A percentile compares a stretch with the other conserved stretches of the same genome.
These are phyloP conservation scores for Yamadazyma sp. DNA, from an alignment of 805 yeast species.

Conservation along the genomic window DNA sequence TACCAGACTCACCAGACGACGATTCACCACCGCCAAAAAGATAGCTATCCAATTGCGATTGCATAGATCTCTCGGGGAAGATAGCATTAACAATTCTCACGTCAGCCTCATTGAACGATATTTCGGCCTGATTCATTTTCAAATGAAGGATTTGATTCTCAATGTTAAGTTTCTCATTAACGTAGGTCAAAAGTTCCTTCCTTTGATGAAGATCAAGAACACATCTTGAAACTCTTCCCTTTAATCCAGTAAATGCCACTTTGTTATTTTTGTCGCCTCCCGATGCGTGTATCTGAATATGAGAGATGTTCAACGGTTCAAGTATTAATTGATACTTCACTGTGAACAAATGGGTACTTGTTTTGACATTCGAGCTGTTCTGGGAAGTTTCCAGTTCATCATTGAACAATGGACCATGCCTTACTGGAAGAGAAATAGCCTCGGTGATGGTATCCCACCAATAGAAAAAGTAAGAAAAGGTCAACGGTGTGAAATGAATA, in stretches of 20 bases:
- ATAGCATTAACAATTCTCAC: conserved; percentile 63
- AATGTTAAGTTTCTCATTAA: conserved; percentile 38
- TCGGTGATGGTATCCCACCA: conserved; percentile 44
- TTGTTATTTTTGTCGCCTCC: conserved; percentile 21
- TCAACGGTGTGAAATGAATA: conserved; percentile 39
- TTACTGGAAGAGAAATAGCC: conserved; percentile 33
- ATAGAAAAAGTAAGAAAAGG: conserved; percentile 36
- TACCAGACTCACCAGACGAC: conserved; percentile 13
- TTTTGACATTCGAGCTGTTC: conserved; percentile 29
- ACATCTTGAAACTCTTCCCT: conserved; percentile 35
- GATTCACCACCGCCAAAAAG: conserved; percentile 9
- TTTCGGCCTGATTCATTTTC: conserved; percentile 64
- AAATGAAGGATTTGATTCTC: conserved; percentile 47
- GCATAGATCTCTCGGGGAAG: conserved; percentile 54
- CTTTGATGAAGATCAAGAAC: conserved; percentile 42
- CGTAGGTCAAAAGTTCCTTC: conserved; percentile 34
- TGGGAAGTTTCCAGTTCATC: conserved; percentile 9
- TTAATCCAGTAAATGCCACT: conserved; percentile 39
- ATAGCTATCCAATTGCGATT: conserved; percentile 18
- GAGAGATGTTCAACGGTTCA: conserved; percentile 41
- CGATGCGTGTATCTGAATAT: conserved; percentile 32
- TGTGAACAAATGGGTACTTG: conserved; percentile 42
- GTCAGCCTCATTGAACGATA: conserved; percentile 69
- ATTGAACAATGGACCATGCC: conserved; percentile 34
- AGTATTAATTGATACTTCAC: conserved; percentile 41